Evolutionary conservation across 805 yeast species (phyloP).

Genomic region (Yamadazyma scolyti): DNA sequence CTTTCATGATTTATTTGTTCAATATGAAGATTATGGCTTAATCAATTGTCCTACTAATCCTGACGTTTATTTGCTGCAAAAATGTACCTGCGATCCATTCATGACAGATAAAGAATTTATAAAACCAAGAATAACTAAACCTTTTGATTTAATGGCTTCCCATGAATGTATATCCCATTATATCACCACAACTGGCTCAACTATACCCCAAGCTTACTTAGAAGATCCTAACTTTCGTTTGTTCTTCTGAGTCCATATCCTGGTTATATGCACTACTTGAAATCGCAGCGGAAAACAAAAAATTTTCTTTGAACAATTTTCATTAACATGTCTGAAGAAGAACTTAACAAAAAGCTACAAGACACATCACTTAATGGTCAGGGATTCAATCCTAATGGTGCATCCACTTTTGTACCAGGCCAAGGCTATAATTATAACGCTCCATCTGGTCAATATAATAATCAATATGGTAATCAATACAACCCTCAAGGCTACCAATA

Average conservation of each 20-base stretch:
- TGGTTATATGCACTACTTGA: too few relatives aligned
- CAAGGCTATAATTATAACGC: slow-evolving; percentile 18
- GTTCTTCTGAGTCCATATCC: too few relatives aligned
- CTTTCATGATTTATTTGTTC: slow-evolving; percentile 12
- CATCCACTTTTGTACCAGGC: slow-evolving; percentile 47
- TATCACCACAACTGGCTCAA: too few relatives aligned
- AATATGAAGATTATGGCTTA: slow-evolving; percentile 5
- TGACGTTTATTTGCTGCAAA: slow-evolving; percentile 6
- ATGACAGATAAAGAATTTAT: not conserved
- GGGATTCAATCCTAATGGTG: slow-evolving; percentile 47
- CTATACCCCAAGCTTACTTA: too few relatives aligned
- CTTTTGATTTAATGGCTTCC: too few relatives aligned
- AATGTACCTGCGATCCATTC: slow-evolving; percentile 11
- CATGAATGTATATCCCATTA: too few relatives aligned
- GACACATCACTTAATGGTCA: slow-evolving; percentile 34
- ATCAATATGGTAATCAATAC: slow-evolving; percentile 7
- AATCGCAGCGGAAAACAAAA: too few relatives aligned
- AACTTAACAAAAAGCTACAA: slow-evolving; percentile 42
- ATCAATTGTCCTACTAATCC: slow-evolving; percentile 12
- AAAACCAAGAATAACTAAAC: too few relatives aligned
- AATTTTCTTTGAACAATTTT: too few relatives aligned
- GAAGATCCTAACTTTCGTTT: too few relatives aligned
- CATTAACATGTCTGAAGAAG: slow-evolving; percentile 30
- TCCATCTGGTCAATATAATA: slow-evolving; percentile 9
- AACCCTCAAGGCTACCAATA: slow-evolving; percentile 10